A percentile compares a stretch with the other conserved stretches of the same genome.
phyloP scores from a whole-genome alignment of 2,329 filamentous ascomycete species.

The Arachnomyces sp. region DNA sequence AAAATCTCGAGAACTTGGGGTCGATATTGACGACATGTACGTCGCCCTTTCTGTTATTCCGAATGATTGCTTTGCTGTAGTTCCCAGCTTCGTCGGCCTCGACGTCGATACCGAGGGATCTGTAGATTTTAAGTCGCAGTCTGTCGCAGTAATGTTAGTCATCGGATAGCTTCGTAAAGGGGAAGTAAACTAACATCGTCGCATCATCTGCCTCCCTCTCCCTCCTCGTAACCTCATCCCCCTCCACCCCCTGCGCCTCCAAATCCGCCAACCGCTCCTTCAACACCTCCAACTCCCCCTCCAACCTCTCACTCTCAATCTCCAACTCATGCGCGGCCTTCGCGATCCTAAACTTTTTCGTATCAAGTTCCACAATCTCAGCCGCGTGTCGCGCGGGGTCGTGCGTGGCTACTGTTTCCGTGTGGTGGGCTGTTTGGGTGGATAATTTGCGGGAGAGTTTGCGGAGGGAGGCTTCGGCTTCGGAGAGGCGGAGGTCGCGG shows the following conservation, averaged over 20 bases:
- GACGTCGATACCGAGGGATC: constrained; percentile 82
- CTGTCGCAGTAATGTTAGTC: constrained; percentile 25
- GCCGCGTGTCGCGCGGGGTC: constrained; percentile 72
- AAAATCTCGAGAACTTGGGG: constrained; percentile 80
- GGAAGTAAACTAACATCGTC: constrained; percentile 32
- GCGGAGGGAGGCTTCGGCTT: constrained; percentile 59
- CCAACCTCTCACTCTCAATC: constrained; percentile 88
- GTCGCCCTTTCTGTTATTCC: constrained; percentile 79
- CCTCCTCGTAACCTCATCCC: constrained; percentile 45
- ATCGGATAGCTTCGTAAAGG: neutral
- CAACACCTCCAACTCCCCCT: constrained; percentile 66
- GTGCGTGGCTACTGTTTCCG: constrained; percentile 65
- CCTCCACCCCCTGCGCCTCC: constrained; percentile 80
- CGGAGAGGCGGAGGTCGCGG: constrained; percentile 66
- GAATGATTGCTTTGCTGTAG: constrained; percentile 75
- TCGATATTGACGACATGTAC: constrained; percentile 94
- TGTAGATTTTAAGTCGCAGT: constrained; percentile 80
- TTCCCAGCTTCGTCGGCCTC: constrained; percentile 73
- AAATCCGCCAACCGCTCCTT: constrained; percentile 69
- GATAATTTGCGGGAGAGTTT: constrained; percentile 68
- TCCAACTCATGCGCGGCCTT: constrained; percentile 83
- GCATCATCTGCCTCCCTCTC: constrained; percentile 45
- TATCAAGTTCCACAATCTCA: constrained; percentile 79
- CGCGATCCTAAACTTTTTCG: constrained; percentile 88
- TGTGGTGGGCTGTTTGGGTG: constrained; percentile 65